phyloP scores from a whole-genome alignment of 225 moss, liverwort and hornwort species.

The Straminergon stramineum region DNA sequence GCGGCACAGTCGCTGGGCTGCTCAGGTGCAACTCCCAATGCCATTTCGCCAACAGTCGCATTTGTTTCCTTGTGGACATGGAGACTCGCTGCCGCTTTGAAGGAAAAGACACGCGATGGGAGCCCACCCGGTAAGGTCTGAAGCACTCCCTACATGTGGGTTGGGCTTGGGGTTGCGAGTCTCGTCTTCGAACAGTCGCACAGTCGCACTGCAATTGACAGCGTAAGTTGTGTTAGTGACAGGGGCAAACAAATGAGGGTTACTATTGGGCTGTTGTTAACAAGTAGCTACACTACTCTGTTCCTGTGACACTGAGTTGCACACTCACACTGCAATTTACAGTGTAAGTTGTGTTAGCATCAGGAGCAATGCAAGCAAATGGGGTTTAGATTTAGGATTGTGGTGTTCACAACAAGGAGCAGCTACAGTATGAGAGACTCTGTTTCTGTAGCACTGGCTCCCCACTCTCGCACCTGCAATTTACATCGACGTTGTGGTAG shows the following conservation, averaged over 20 bases:
- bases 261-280: not conserved
- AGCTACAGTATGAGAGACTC: not conserved
- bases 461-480: not conserved
- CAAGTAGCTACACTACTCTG: not conserved
- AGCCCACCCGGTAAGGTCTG: not conserved
- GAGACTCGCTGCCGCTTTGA: not conserved
- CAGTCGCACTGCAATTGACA: conserved; percentile 5
- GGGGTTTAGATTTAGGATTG: not conserved
- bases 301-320: not conserved
- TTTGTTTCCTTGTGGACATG: not conserved
- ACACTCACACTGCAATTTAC: not conserved
- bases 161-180: not conserved
- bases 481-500: no score
- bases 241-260: not conserved
- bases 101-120: not conserved
- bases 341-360: not conserved
- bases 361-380: not conserved
- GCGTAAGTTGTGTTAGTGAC: not conserved
- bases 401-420: not conserved
- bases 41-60: conserved; percentile 29
- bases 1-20: conserved; percentile 28
- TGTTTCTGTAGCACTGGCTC: not conserved
- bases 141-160: not conserved
- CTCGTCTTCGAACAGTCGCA: not conserved
- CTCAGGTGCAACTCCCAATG: conserved; percentile 41